Percentiles rank a stretch among this genome's conserved stretches.
phyloP scores from a whole-genome alignment of 805 yeast genomes.

The baker's yeast (Saccharomyces cerevisiae) region DNA sequence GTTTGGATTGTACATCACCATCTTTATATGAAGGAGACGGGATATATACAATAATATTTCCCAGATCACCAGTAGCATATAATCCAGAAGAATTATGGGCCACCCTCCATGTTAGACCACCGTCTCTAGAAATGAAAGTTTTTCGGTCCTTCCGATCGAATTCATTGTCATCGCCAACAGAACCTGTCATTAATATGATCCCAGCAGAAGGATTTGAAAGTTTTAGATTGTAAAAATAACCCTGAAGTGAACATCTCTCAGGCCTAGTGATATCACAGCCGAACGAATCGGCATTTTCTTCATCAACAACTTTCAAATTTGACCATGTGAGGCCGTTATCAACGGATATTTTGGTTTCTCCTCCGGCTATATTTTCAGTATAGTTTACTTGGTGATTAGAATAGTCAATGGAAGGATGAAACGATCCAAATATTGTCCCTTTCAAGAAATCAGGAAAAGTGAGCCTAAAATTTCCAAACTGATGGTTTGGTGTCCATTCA shows the following conservation, averaged over 20 bases:
- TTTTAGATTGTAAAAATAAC: conserved; percentile 8
- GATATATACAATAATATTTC: conserved; percentile 61
- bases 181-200: conserved; percentile 27
- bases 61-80: conserved; percentile 67
- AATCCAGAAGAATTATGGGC: conserved; percentile 45
- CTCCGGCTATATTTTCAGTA: not conserved
- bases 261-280: conserved; percentile 26
- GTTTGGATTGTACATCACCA: conserved; percentile 27
- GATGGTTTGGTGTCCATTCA: conserved; percentile 8
- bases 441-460: conserved; percentile 8
- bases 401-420: not conserved
- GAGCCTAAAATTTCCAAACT: conserved; percentile 5
- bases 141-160: conserved; percentile 11
- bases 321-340: conserved; percentile 52
- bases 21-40: conserved; percentile 36
- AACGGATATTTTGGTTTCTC: conserved; percentile 36
- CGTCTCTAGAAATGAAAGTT: conserved; percentile 66
- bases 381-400: not conserved
- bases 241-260: conserved; percentile 43
- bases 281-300: conserved; percentile 27
- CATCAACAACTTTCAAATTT: conserved; percentile 37
- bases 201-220: conserved; percentile 49
- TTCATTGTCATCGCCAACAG: conserved; percentile 10
- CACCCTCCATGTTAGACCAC: conserved; percentile 63
- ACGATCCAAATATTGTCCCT: conserved; percentile 18